These are phyloP conservation scores for Aspergillus sp. DNA, from an alignment of 2,329 filamentous ascomycete genomes.

Conservation along the genomic window DNA sequence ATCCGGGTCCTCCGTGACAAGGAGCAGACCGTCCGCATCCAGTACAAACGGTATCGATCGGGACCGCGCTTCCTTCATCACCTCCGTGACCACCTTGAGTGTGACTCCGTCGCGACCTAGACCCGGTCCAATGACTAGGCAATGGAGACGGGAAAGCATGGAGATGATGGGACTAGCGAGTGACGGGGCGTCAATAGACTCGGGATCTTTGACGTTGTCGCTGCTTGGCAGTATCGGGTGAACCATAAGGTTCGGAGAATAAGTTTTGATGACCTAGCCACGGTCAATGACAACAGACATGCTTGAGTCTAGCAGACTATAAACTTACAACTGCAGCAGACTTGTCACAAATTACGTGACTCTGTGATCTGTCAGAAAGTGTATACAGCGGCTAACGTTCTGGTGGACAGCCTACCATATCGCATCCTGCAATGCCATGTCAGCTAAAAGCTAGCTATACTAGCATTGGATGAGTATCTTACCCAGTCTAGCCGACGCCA, in stretches of 20 bases:
- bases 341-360: constrained; percentile 94
- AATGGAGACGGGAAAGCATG: constrained; percentile 84
- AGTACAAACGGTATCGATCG: constrained; percentile 76
- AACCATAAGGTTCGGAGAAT: constrained; percentile 98
- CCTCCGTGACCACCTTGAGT: constrained; percentile 77
- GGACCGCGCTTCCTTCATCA: constrained; percentile 76
- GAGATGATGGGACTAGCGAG: constrained; percentile 70
- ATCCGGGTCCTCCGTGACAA: constrained; percentile 74
- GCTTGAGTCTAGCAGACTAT: not conserved
- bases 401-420: constrained; percentile 66
- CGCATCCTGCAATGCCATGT: constrained; percentile 54
- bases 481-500: constrained; percentile 88
- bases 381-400: not conserved
- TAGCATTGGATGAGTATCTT: constrained; percentile 15
- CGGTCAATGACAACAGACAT: not conserved
- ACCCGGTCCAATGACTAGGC: constrained; percentile 88
- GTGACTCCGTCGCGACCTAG: constrained; percentile 87
- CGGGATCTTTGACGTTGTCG: constrained; percentile 51
- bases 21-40: constrained; percentile 82
- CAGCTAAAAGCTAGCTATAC: constrained; percentile 2
- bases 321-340: constrained; percentile 64
- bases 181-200: constrained; percentile 55
- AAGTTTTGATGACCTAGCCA: constrained; percentile 84
- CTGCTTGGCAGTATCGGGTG: constrained; percentile 91
- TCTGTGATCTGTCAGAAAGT: constrained; percentile 33